A percentile compares a stretch with the other conserved stretches of the same genome.
phyloP scores from a whole-genome alignment of 768 basidiomycete genomes.

The Daedaleopsis sinensis region DNA sequence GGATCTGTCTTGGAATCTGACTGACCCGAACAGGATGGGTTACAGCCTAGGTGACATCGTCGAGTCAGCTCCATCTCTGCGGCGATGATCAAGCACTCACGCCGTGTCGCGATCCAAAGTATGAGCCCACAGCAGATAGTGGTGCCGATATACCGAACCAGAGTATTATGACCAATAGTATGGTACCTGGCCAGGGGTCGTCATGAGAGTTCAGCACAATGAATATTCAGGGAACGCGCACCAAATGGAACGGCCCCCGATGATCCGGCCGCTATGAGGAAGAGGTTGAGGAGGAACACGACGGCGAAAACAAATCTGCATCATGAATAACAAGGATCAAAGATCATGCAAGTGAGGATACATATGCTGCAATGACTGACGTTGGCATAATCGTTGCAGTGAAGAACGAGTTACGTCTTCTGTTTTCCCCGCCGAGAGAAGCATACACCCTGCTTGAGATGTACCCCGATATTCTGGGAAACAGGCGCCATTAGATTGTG shows the following conservation, averaged over 20 bases:
- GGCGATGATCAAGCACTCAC: conserved; percentile 44
- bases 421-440: conserved; percentile 77
- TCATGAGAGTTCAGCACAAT: background rate
- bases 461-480: conserved; percentile 83
- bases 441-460: conserved; percentile 81
- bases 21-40: conserved; percentile 88
- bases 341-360: too few species aligned
- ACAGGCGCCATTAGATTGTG: conserved; percentile 9
- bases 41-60: conserved; percentile 49
- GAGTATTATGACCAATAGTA: conserved; percentile 78
- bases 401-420: conserved; percentile 80
- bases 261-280: conserved; percentile 81
- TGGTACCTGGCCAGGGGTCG: conserved; percentile 56
- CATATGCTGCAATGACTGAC: conserved; percentile 44
- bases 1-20: conserved; percentile 95
- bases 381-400: conserved; percentile 89
- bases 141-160: conserved; percentile 97
- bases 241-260: conserved; percentile 98
- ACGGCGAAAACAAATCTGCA: conserved; percentile 77
- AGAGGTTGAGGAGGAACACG: conserved; percentile 90
- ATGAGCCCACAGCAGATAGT: conserved; percentile 82
- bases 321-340: too few species aligned
- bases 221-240: conserved; percentile 31
- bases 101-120: conserved; percentile 85
- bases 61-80: too few species aligned